These are phyloP conservation scores for Linum lewisii DNA, from an alignment of 345 rosid genomes.

Conservation along the genomic window DNA sequence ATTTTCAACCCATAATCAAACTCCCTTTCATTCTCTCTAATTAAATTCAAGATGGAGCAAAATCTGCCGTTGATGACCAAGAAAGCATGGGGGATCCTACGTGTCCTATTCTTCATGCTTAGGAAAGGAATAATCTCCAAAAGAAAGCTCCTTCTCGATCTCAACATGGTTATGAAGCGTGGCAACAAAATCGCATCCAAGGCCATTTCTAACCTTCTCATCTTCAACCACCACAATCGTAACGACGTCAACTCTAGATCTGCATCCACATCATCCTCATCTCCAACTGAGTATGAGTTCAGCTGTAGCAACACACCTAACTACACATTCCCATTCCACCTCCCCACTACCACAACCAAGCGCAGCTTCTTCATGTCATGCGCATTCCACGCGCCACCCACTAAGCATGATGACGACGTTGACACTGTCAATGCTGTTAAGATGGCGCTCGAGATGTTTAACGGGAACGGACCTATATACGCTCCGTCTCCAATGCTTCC, in stretches of 20 bases:
- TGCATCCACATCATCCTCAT: background rate
- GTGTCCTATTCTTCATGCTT: conserved; percentile 57
- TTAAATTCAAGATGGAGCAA: conserved; percentile 28
- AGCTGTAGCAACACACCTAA: conserved; percentile 87
- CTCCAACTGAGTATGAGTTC: conserved; percentile 61
- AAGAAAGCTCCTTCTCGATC: conserved; percentile 54
- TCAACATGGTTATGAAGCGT: conserved; percentile 65
- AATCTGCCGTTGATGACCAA: conserved; percentile 41
- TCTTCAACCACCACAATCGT: conserved; percentile 36
- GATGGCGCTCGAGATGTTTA: conserved; percentile 51
- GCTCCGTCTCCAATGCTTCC: conserved; percentile 55
- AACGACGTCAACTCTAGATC: background rate
- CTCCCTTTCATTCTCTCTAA: background rate
- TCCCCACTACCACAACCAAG: background rate
- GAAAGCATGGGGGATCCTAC: conserved; percentile 50
- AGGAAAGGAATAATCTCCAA: conserved; percentile 51
- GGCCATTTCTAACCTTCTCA: conserved; percentile 47
- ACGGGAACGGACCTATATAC: conserved; percentile 23
- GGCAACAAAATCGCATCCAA: conserved; percentile 64
- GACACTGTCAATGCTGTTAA: conserved; percentile 31
- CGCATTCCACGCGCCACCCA: conserved; percentile 46
- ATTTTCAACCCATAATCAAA: background rate
- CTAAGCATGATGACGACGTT: conserved; percentile 40
- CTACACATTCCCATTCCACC: conserved; percentile 38
- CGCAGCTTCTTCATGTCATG: conserved; percentile 38